phyloP scores from a whole-genome alignment of 2,329 filamentous ascomycete genomes.

The Arthrocladium fulminans region DNA sequence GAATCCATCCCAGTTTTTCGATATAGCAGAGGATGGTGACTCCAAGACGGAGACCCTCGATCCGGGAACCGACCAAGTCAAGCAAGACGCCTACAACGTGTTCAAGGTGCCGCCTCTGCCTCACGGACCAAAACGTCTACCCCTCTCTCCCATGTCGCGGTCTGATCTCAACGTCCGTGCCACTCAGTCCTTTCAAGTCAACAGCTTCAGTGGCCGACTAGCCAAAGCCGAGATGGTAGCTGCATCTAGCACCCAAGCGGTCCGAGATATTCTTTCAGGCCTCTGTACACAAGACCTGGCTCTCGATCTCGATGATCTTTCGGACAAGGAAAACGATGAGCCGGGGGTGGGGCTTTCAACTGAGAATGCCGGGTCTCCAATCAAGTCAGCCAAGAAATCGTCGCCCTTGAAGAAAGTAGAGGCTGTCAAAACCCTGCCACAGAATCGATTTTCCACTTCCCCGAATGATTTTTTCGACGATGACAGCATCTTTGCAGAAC shows the following conservation, averaged over 20 bases:
- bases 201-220: conserved; percentile 3
- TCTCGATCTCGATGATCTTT: not conserved
- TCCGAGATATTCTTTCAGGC: conserved; percentile 1
- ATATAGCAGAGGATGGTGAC: conserved; percentile 5
- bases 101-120: conserved; percentile 4
- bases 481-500: conserved; percentile 5
- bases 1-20: not conserved
- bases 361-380: not conserved
- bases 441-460: conserved; percentile 1
- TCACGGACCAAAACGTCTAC: not conserved
- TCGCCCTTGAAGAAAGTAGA: not conserved
- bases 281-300: conserved; percentile 8
- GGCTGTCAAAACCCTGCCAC: not conserved
- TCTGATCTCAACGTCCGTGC: conserved; percentile 6
- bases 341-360: not conserved
- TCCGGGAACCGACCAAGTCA: not conserved
- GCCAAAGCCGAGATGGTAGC: not conserved
- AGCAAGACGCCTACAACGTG: not conserved
- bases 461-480: conserved; percentile 3
- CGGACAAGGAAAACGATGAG: conserved; percentile 8
- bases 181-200: not conserved
- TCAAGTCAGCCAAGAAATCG: not conserved
- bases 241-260: conserved; percentile 1
- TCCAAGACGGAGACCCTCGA: not conserved
- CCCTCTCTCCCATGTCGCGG: conserved; percentile 6